Evolutionary conservation across 1,284 basidiomycete species (phyloP).

Genomic region (Phellinidium pouzarii): DNA sequence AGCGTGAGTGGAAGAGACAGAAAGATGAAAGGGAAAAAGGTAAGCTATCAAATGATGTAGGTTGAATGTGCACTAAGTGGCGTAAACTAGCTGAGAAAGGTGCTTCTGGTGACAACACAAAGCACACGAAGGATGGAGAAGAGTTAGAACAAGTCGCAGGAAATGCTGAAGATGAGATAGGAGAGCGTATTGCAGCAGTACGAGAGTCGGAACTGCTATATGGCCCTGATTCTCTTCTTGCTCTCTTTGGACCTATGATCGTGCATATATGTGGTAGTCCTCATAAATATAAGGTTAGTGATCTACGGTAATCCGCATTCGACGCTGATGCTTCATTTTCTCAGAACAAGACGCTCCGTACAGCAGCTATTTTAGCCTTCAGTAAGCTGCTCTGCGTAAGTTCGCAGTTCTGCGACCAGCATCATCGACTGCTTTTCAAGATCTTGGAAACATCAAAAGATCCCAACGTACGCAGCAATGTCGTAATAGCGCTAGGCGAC

Average conservation of each 20-base stretch:
- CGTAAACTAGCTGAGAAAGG: conserved; percentile 46
- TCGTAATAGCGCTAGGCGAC: conserved; percentile 95
- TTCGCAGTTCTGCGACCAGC: conserved; percentile 86
- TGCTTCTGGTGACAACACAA: conserved; percentile 29
- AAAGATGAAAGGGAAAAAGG: conserved; percentile 85
- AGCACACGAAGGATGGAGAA: conserved; percentile 61
- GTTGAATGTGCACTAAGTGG: conserved; percentile 10
- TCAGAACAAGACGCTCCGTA: conserved; percentile 80
- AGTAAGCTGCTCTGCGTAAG: conserved; percentile 98
- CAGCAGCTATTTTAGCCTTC: conserved; percentile 83
- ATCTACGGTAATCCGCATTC: conserved; percentile 7
- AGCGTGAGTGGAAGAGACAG: conserved; percentile 93
- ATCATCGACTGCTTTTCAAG: conserved; percentile 87
- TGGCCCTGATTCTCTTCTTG: conserved; percentile 77
- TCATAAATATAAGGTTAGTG: conserved; percentile 73
- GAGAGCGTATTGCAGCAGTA: conserved; percentile 80
- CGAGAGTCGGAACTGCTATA: conserved; percentile 87
- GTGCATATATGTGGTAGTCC: conserved; percentile 87
- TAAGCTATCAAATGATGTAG: conserved; percentile 28
- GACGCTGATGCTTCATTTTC: not conserved
- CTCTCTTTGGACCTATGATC: conserved; percentile 84
- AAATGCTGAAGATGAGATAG: conserved; percentile 97
- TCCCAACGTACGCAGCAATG: conserved; percentile 87
- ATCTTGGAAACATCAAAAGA: conserved; percentile 89
- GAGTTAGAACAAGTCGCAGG: conserved; percentile 97